A percentile compares a stretch with the other conserved stretches of the same genome.
These are phyloP conservation scores for Moniliophthora roreri DNA, from an alignment of 1,284 basidiomycete genomes.

Conservation along the genomic window DNA sequence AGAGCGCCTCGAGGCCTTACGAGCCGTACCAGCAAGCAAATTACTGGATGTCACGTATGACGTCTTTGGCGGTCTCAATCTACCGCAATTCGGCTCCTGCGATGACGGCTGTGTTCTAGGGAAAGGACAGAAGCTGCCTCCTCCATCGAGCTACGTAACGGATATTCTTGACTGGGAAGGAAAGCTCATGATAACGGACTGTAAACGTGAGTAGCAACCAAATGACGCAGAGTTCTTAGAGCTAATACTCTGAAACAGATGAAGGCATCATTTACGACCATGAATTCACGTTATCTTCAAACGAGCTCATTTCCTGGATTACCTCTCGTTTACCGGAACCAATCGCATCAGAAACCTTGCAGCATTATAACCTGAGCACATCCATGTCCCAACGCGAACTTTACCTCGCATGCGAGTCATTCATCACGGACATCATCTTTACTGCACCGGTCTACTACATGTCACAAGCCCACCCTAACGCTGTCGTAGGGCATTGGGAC, in stretches of 20 bases:
- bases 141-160: not conserved
- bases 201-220: not conserved
- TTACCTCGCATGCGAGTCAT: not conserved
- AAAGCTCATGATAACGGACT: slow-evolving; percentile 3
- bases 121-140: not conserved
- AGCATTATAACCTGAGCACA: not conserved
- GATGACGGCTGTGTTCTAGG: not conserved
- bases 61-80: not conserved
- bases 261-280: slow-evolving; percentile 5
- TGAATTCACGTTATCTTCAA: not conserved
- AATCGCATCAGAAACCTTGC: not conserved
- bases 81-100: slow-evolving; percentile 1
- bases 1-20: slow-evolving; percentile 1
- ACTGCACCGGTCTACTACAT: not conserved
- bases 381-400: not conserved
- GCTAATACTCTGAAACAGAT: not conserved
- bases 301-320: not conserved
- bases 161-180: not conserved
- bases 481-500: slow-evolving; percentile 1
- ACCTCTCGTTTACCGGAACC: not conserved
- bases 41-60: not conserved
- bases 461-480: not conserved
- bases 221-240: not conserved
- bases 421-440: not conserved
- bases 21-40: not conserved